These are phyloP conservation scores for Phytopythium ostracodes DNA, from an alignment of 352 stramenopile genomes.

Conservation along the genomic window DNA sequence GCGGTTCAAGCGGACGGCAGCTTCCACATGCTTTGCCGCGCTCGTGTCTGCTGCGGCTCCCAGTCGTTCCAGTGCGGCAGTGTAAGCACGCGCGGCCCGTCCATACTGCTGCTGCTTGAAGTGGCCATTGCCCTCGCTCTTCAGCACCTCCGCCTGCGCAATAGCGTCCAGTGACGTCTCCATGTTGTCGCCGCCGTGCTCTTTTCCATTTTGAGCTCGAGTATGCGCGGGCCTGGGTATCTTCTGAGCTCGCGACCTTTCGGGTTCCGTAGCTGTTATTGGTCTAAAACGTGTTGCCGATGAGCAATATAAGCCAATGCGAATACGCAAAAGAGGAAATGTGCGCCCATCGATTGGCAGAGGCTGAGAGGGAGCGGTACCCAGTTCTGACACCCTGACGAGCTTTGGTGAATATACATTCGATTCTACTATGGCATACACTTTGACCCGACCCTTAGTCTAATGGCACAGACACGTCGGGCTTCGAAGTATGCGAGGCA, in stretches of 20 bases:
- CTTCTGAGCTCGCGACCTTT: conserved; percentile 9
- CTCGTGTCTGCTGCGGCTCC: background rate
- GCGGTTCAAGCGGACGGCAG: conserved; percentile 61
- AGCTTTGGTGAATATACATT: conserved; percentile 12
- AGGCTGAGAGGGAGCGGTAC: conserved; percentile 57
- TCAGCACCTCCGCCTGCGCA: conserved; percentile 35
- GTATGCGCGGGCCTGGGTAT: background rate
- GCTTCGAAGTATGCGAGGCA: conserved; percentile 81
- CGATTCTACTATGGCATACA: conserved; percentile 63
- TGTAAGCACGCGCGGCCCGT: conserved; percentile 52
- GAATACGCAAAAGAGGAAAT: conserved; percentile 19
- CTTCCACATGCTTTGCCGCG: conserved; percentile 24
- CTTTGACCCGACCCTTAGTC: conserved; percentile 90
- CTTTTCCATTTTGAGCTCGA: background rate
- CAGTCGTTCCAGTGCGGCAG: conserved; percentile 20
- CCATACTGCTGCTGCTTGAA: conserved; percentile 43
- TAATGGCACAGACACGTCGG: conserved; percentile 86
- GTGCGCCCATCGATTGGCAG: conserved; percentile 83
- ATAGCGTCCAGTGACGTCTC: conserved; percentile 6
- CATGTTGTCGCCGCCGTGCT: conserved; percentile 10
- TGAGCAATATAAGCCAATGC: background rate
- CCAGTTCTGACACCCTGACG: conserved; percentile 87
- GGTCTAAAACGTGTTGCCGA: background rate
- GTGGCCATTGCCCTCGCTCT: conserved; percentile 51
- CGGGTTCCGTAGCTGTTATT: background rate